Conservation (phyloP, 2,329 filamentous ascomycete species). For the Fusarium pseudocircinatum region DNA sequence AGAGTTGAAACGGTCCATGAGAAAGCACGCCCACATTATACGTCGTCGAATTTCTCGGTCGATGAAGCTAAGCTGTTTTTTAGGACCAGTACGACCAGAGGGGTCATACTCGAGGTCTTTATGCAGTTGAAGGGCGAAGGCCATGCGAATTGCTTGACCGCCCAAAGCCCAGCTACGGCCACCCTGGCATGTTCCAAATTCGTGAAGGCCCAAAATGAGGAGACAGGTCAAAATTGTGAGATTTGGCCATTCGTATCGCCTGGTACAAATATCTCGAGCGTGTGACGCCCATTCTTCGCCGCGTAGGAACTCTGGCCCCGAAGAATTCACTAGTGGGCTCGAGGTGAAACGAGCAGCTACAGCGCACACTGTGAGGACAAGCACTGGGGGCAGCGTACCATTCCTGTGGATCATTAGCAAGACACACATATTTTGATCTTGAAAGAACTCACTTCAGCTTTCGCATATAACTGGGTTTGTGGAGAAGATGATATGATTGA, state of each 20-base stretch:
- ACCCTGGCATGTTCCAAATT: conserved; percentile 96
- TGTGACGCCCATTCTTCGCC: conserved; percentile 91
- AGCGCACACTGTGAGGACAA: conserved; percentile 93
- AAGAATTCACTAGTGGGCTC: conserved; percentile 80
- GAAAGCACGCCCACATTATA: conserved; percentile 97
- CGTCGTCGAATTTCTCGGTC: conserved; percentile 92
- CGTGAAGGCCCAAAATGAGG: conserved; percentile 87
- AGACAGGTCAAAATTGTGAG: conserved; percentile 95
- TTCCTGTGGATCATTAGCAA: conserved; percentile 43
- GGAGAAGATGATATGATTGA: conserved; percentile 91
- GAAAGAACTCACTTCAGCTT: conserved; percentile 70
- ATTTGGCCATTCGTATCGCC: conserved; percentile 92
- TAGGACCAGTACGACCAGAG: conserved; percentile 66
- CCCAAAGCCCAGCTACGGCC: conserved; percentile 96
- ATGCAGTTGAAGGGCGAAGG: conserved; percentile 93
- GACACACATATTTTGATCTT: not conserved
- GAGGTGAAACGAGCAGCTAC: conserved; percentile 95
- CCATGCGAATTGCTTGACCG: conserved; percentile 96
- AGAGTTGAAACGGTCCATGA: conserved; percentile 98
- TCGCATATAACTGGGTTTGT: conserved; percentile 97
- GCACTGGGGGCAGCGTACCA: conserved; percentile 80
- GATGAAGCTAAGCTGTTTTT: conserved; percentile 81
- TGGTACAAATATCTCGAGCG: conserved; percentile 87
- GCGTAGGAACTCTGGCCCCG: conserved; percentile 79
- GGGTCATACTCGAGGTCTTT: conserved; percentile 89